Base-by-base conservation (phyloP, 805 yeast genomes). In the Metschnikowia borealis region DNA sequence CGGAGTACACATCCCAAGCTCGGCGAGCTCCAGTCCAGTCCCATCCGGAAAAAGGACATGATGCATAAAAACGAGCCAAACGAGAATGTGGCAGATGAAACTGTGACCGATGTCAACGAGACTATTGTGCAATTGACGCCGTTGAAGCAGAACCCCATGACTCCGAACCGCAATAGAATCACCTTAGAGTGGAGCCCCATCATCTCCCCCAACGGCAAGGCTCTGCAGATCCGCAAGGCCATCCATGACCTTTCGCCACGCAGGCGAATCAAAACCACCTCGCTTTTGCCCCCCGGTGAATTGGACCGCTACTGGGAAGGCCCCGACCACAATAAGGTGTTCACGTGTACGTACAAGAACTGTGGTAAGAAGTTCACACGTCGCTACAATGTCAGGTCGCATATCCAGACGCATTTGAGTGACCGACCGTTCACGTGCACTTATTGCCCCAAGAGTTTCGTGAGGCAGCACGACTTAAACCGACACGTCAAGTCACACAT, bases 341-440 rank as follows among this genome's bases (percentile, higher is more conserved):
- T 79, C 69, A 77, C 83, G 35, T 94, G 99, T 67, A 75, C 79
- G 52, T 92, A 75, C 66, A 80, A 85, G 14, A 76, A 77, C 48
- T 94, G 99, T 69, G 86, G 87, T 8, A 90, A 94, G 68, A 71
- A 78, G 48, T 92, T 94, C 68, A 83, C 90, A 6, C 77, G 99
- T 62, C 77, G 96, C 43, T 95, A 95, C 68, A 94, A 94, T 62
- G 89, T 89, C 11, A 75, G 98, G 54, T 89, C 97, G 0, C 99
- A 94, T 66, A 91, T 94, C 50, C 99, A 94, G 65, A 94, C 99
- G 0, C 99, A 94, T 73, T 70, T 94, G 45, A 84, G 92, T 64
- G 99, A 95, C 66, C 75, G 97, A 55, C 99, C 99, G 1, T 92
- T 89, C 68, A 72, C 78, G 0, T 94, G 99, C 70, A 73, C 73